A percentile compares a stretch with the other conserved stretches of the same genome.
Evolutionary conservation across 176 grass and related monocot genomes (phyloP).

Genomic region (bread wheat (Triticum aestivum)): DNA sequence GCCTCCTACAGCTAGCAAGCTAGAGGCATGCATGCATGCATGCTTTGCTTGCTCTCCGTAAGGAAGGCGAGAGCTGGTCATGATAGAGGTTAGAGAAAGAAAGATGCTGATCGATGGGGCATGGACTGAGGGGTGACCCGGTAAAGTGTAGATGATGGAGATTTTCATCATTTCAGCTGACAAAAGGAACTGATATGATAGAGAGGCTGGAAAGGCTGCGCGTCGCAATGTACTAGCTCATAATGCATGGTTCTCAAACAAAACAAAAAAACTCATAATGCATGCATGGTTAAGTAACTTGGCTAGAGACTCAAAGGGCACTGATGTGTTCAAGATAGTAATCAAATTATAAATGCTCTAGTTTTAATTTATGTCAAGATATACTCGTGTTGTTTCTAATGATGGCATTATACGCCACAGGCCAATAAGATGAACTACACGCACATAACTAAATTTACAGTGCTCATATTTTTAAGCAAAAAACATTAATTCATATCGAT

Average conservation of each 20-base stretch:
- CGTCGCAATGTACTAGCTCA: neutral
- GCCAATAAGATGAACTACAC: neutral
- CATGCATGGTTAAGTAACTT: neutral
- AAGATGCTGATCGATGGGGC: neutral
- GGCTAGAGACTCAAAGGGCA: no score
- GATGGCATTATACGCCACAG: neutral
- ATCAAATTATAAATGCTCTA: no score
- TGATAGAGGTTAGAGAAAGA: neutral
- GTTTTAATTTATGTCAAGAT: no score
- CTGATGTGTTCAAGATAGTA: no score
- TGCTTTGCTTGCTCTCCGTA: neutral
- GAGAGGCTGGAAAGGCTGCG: neutral
- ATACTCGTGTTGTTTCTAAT: no score
- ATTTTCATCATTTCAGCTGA: slow-evolving; percentile 31
- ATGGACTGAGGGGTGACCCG: neutral
- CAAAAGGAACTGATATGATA: slow-evolving; percentile 19
- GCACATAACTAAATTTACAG: neutral
- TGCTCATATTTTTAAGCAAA: neutral
- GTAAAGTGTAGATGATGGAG: slow-evolving; percentile 1
- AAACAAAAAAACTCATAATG: no score
- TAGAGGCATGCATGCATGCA: neutral
- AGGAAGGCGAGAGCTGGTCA: neutral
- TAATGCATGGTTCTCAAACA: no score
- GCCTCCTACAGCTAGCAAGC: neutral
- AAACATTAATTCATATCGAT: neutral